Evolutionary conservation across 176 grass and related monocot genomes (phyloP), one percentile per base, ranked within the genome.

Genomic region (Oryza brachyantha): DNA sequence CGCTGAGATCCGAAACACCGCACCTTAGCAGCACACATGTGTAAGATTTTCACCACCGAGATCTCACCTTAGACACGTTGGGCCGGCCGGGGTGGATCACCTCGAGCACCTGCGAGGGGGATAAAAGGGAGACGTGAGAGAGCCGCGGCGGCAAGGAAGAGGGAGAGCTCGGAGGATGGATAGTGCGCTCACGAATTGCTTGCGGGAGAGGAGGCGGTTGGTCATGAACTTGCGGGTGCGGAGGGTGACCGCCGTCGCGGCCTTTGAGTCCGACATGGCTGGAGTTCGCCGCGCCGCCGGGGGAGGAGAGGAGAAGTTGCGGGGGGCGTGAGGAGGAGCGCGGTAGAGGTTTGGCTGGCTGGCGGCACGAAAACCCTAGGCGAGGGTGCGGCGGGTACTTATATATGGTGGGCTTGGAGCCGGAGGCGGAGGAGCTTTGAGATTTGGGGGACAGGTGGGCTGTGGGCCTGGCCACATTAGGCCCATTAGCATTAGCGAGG

Each of bases 151-250:
- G 41, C 41, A 13, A 10, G 63, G 39, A 25, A 13, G 10, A 11
- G 11, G 31, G 83, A 27, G 26, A 31, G 21, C 16, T 24, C 14
- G 19, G 40, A 41, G 36, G 2, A 24, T 16, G 22, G 32, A 12
- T 14, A 41, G 26, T 61, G 6, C 9, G 64, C 89, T 80, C 65
- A 97, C 92, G 85, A 97, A 97, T 90, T 97, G 95, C 83, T 91
- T 97, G 72, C 95, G 88, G 54, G 95, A 83, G 79, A 97, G 95
- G 81, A 97, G 95, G 77, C 92, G 91, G 74, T 97, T 97, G 38
- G 94, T 97, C 94, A 97, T 97, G 83, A 97, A 97, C 76, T 97
- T 97, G 88, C 94, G 86, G 9, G 95, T 97, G 46, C 92, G 87
- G 35, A 97, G 84, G 29, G 95, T 97, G 48, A 97, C 85, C 64